phyloP scores from a whole-genome alignment of 2,329 filamentous ascomycete species.

The Trichoderma koningiopsis region DNA sequence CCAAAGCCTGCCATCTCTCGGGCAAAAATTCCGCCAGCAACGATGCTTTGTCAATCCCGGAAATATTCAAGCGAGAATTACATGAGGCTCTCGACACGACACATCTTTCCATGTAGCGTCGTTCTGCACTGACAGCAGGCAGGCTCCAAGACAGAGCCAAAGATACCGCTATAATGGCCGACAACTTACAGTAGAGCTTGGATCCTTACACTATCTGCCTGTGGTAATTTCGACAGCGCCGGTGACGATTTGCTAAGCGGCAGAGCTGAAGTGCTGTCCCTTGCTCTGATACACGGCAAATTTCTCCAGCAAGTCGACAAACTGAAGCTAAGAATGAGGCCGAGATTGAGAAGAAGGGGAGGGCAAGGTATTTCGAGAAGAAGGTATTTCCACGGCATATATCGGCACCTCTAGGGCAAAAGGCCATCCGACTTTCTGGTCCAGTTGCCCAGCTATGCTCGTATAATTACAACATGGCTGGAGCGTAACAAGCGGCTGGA shows the following conservation, averaged over 20 bases:
- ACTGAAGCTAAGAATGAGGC: slow-evolving; percentile 23
- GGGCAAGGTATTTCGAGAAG: neutral
- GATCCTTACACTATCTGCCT: neutral
- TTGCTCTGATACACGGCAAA: neutral
- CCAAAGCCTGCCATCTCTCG: neutral
- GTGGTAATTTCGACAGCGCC: neutral
- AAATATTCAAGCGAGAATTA: neutral
- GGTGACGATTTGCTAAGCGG: neutral
- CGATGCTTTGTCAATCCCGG: neutral
- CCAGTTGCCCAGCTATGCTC: no score
- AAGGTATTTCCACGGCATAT: neutral
- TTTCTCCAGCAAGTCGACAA: neutral
- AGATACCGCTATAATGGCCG: neutral
- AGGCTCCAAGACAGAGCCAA: neutral
- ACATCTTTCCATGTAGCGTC: neutral
- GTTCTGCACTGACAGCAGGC: neutral
- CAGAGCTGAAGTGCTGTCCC: slow-evolving; percentile 10
- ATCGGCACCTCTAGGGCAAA: neutral
- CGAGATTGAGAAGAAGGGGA: neutral
- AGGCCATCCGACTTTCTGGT: neutral
- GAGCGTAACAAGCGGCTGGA: neutral
- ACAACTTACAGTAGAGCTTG: neutral
- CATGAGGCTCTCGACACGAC: neutral
- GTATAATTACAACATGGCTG: neutral
- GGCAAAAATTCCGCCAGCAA: neutral